Conservation (phyloP, 2,329 filamentous ascomycete genomes). For the Rhinocladiella similis region DNA sequence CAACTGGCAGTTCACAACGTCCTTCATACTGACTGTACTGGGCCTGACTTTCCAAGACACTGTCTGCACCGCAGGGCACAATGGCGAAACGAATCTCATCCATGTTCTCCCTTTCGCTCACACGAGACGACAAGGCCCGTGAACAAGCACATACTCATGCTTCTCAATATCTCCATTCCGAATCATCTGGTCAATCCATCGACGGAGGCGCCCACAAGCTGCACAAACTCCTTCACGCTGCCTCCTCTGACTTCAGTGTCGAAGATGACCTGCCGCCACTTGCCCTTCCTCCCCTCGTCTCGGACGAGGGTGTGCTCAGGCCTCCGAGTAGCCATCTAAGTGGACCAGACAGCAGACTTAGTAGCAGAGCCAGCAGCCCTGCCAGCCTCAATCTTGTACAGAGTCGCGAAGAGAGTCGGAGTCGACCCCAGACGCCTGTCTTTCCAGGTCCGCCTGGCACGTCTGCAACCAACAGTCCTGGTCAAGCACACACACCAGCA, state of each 20-base stretch:
- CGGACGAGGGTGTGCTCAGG: slow-evolving; percentile 38
- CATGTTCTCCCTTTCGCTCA: slow-evolving; percentile 24
- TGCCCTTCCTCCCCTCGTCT: slow-evolving; percentile 42
- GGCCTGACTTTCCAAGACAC: background rate
- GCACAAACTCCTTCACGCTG: slow-evolving; percentile 21
- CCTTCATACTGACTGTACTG: background rate
- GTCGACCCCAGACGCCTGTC: slow-evolving; percentile 29
- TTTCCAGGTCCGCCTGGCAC: slow-evolving; percentile 16
- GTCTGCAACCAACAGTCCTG: slow-evolving; percentile 8
- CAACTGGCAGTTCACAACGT: background rate
- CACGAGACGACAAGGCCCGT: slow-evolving; percentile 20
- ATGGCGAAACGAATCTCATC: slow-evolving; percentile 26
- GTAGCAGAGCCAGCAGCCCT: slow-evolving; percentile 34
- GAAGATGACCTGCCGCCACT: slow-evolving; percentile 28
- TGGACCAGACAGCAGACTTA: slow-evolving; percentile 31
- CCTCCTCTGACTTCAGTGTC: slow-evolving; percentile 21
- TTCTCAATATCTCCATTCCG: slow-evolving; percentile 1
- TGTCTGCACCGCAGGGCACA: background rate
- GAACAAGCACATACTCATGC: background rate
- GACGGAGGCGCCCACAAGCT: slow-evolving; percentile 9
- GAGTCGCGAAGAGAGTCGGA: slow-evolving; percentile 23
- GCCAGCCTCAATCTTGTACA: slow-evolving; percentile 18
- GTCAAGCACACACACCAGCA: slow-evolving; percentile 17
- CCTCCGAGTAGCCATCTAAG: slow-evolving; percentile 36
- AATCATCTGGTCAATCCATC: slow-evolving; percentile 9